These are phyloP conservation scores for Trichoderma koningii DNA, from an alignment of 2,329 filamentous ascomycete species.

Conservation along the genomic window DNA sequence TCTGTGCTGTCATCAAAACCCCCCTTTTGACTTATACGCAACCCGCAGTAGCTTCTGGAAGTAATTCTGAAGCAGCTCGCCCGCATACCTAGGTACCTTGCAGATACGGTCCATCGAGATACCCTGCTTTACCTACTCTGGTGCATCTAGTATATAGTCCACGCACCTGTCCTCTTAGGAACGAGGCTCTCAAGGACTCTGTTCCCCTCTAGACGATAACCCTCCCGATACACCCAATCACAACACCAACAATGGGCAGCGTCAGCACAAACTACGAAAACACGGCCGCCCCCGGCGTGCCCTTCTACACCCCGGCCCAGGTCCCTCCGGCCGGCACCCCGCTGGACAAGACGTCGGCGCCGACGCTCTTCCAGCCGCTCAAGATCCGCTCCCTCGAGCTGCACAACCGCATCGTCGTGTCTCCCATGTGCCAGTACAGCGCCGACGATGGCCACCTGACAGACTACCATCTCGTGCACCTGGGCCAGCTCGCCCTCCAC, in stretches of 20 bases:
- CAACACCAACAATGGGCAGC: slow-evolving; percentile 23
- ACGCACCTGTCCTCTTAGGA: background rate
- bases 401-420: slow-evolving; percentile 59
- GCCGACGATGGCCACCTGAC: slow-evolving; percentile 68
- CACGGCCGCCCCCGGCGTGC: slow-evolving; percentile 48
- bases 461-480: slow-evolving; percentile 79
- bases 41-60: too few species aligned
- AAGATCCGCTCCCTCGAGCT: slow-evolving; percentile 55
- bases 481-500: slow-evolving; percentile 74
- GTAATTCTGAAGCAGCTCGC: too few species aligned
- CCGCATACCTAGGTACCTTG: too few species aligned
- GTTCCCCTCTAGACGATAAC: background rate
- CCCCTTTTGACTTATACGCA: too few species aligned
- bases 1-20: too few species aligned
- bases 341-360: slow-evolving; percentile 44
- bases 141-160: background rate
- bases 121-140: too few species aligned
- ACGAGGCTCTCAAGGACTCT: background rate
- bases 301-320: slow-evolving; percentile 59
- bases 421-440: slow-evolving; percentile 65
- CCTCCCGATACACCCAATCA: background rate
- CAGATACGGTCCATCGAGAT: too few species aligned
- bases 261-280: slow-evolving; percentile 34
- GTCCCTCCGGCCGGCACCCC: slow-evolving; percentile 54
- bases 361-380: slow-evolving; percentile 60